These are phyloP conservation scores for Kuraishia molischiana DNA, from an alignment of 805 yeast genomes.

Conservation along the genomic window DNA sequence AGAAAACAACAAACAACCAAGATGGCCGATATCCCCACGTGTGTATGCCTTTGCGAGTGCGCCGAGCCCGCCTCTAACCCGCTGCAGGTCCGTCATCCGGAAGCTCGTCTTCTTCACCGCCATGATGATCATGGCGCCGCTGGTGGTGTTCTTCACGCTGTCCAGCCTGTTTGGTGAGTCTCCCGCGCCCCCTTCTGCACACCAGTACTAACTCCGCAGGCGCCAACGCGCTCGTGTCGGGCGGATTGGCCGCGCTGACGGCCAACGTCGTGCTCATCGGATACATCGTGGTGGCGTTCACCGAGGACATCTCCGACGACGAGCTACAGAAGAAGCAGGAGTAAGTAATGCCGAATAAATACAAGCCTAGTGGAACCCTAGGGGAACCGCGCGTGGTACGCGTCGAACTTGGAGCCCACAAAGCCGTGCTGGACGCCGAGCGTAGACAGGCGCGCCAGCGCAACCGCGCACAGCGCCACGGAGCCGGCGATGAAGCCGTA, in stretches of 20 bases:
- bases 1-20: no score
- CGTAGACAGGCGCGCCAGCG: constrained; percentile 19
- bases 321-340: not conserved
- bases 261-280: constrained; percentile 71
- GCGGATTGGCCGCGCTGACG: constrained; percentile 70
- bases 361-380: no score
- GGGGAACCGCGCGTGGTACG: constrained; percentile 4
- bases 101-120: constrained; percentile 68
- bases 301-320: constrained; percentile 38
- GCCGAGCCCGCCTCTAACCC: constrained; percentile 2
- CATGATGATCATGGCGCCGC: constrained; percentile 65
- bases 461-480: constrained; percentile 25
- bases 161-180: constrained; percentile 27
- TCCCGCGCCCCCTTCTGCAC: constrained; percentile 1
- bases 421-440: constrained; percentile 13
- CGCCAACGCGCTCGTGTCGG: constrained; percentile 55
- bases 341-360: not conserved
- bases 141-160: constrained; percentile 48
- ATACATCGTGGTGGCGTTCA: constrained; percentile 65
- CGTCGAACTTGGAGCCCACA: constrained; percentile 11
- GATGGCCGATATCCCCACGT: constrained; percentile 28
- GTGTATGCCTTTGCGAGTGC: constrained; percentile 9
- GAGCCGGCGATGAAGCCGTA: constrained; percentile 28
- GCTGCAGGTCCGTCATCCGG: constrained; percentile 44
- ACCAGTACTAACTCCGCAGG: no score